Evolutionary conservation across 2,329 filamentous ascomycete species (phyloP).

Genomic region (Scytalidium lignicola): DNA sequence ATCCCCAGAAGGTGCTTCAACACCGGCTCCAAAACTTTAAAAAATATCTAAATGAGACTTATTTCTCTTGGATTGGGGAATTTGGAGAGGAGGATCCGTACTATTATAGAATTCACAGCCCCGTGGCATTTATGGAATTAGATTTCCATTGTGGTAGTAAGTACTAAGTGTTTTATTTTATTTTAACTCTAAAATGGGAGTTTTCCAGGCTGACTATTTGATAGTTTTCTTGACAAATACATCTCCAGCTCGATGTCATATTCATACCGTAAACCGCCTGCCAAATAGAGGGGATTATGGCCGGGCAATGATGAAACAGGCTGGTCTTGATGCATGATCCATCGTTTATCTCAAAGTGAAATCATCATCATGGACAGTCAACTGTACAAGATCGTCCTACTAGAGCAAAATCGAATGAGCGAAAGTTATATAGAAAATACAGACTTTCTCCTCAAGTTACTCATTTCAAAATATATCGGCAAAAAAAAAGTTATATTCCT

Average conservation of each 20-base stretch:
- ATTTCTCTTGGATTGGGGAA: slow-evolving; percentile 75
- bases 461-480: no score
- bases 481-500: no score
- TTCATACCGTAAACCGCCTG: slow-evolving; percentile 66
- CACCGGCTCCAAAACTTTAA: slow-evolving; percentile 50
- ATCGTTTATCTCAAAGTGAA: background rate
- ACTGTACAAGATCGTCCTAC: no score
- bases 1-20: slow-evolving; percentile 51
- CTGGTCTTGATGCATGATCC: background rate
- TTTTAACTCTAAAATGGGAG: background rate
- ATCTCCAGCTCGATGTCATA: slow-evolving; percentile 72
- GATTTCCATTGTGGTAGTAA: slow-evolving; percentile 66
- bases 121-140: slow-evolving; percentile 70
- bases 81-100: slow-evolving; percentile 64
- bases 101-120: slow-evolving; percentile 74
- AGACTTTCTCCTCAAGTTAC: no score
- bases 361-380: no score
- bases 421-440: no score
- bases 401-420: no score
- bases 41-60: slow-evolving; percentile 61
- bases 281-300: slow-evolving; percentile 78
- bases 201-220: background rate
- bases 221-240: slow-evolving; percentile 66
- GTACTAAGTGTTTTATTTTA: slow-evolving; percentile 4
- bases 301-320: slow-evolving; percentile 35